Evolutionary conservation across 148 eudicot species (phyloP), one percentile per base, ranked within the genome.

Genomic region (Cornus controversa): DNA sequence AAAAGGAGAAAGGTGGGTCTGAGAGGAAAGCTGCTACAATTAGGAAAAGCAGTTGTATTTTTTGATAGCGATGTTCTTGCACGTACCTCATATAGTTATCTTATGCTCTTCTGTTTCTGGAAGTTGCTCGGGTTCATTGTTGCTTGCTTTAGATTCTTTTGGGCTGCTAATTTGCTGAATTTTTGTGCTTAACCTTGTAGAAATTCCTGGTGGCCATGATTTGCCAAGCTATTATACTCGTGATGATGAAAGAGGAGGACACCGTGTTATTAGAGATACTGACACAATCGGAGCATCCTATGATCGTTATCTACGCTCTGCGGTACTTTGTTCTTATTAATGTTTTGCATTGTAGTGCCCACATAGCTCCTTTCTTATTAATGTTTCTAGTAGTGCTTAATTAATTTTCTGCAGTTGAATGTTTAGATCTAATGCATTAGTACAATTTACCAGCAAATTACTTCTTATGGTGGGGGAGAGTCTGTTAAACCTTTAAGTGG

Each of bases 201-300:
- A 92, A 82, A 77, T 80, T 70, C 87, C 86, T 37, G 70, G 89
- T 76, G 93, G 91, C 69, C 94, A 75, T 77, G 94, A 94, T 22
- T 53, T 83, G 81, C 36, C 91, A 42, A 81, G 79, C 81, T 89
- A 86, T 78, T 86, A 82, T 79, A 40, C 82, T 42, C 92, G 79
- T 22, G 87, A 86, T 50, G 89, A 89, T 75, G 87, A 80, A 25
- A 83, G 88, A 73, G 79, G 75, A n/a, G 50, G 82, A 24, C 83
- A 80, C 36, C 91, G 72, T 71, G 81, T 78, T 62, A 13, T 79
- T 25, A 84, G 85, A 84, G 94, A 89, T 78, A 78, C 85, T 16
- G 89, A 92, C 13, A 63, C 93, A 47, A 84, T 90, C 73, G 89
- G 88, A 77, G 91, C 92, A 70, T 89, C 94, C 36, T 94, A 94